Base-by-base conservation (phyloP, 345 rosid genomes). In the Clarkia xantiana region DNA sequence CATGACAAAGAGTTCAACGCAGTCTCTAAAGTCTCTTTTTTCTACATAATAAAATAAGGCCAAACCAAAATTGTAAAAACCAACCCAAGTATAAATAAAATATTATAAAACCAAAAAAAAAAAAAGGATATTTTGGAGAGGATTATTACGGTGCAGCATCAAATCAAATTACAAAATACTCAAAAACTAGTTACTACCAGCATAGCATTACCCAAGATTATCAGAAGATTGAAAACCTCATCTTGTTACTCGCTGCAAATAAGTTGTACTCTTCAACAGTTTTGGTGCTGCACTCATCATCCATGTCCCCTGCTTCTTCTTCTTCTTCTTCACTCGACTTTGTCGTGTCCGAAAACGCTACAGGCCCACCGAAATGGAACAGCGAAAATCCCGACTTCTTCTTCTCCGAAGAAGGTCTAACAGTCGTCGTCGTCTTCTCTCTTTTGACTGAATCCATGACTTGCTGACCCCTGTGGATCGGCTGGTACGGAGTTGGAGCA, bases 281-380 rank as follows among this genome's bases (percentile, higher is more conserved):
- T 55, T 76, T 69, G 61, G 58, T 57, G 74, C 77, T 57, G 74
- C 77, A 62, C 56, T 59, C 69, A 29, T 66, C 65, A 51, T 66
- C 71, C 14, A 68, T 51, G 20, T 71, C 80, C 34, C 76, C 77
- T 13, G 19, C 61, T 16, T 59, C 59, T 51, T 52, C 78, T 42
- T 69, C 74, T 62, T 75, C 69, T 11, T 76, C 56, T 65, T n/a
- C n/a, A n/a, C n/a, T 57, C 9, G 71, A 58, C 60, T 70, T 80
- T 22, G 70, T 58, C 41, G 77, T 77, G 45, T 65, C 62, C 14
- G 84, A 64, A 58, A 75, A 69, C 43, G 82, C 91, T 41, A 80
- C 71, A 9, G 98, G 96, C 14, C 90, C 94, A 39, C 87, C 94
- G 53, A 67, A 86, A 67, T 91, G 98, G 65, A 86, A 91, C 62